Base-by-base conservation (phyloP, 495 filamentous ascomycete genomes). In the Aspergillus haitiensis region DNA sequence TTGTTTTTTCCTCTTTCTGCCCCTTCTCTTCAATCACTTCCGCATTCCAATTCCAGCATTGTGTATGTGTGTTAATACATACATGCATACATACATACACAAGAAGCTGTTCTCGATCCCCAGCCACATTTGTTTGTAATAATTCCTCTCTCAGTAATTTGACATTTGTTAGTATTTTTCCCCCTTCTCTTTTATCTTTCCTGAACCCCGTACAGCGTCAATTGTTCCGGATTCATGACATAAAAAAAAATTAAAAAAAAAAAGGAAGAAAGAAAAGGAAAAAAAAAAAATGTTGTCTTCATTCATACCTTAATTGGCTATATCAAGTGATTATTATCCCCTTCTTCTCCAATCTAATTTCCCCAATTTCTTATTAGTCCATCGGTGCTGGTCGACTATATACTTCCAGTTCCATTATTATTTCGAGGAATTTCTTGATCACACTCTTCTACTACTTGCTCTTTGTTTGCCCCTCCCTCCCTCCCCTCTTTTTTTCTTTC, bases 231-330 rank as follows among this genome's bases (percentile, higher is more conserved):
- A 16, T 47, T 47, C 44, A 47, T 47, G 10, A 10, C 10, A n/a
- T 11, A n/a, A 11, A 10, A n/a, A 8, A 40, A n/a, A 16, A 47
- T 21, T 7, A n/a, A 42, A 32, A 48, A 16, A 15, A 7, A 49
- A 59, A 3, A 40, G 37, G 13, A 13, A 9, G 9, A 13, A 40
- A 40, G 37, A 16, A 47, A 18, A 16, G 9, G 21, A 32, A 48
- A 16, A 32, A 2, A 49, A 59, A 31, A 60, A 50, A 40, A 60
- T 60, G 58, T 33, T 51, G 53, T 40, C 46, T 51, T 47, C 50
- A 60, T 49, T 42, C 50, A 60, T 21, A 35, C 33, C n/a, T 18
- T 49, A 46, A 60, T 60, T 60, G 58, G 58, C 40, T 60, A 54
- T 60, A 60, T 60, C 58, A 60, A 34, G 33, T 7, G 42, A 44